phyloP scores from a whole-genome alignment of 2,329 filamentous ascomycete species.

The Monosporascus sp. region DNA sequence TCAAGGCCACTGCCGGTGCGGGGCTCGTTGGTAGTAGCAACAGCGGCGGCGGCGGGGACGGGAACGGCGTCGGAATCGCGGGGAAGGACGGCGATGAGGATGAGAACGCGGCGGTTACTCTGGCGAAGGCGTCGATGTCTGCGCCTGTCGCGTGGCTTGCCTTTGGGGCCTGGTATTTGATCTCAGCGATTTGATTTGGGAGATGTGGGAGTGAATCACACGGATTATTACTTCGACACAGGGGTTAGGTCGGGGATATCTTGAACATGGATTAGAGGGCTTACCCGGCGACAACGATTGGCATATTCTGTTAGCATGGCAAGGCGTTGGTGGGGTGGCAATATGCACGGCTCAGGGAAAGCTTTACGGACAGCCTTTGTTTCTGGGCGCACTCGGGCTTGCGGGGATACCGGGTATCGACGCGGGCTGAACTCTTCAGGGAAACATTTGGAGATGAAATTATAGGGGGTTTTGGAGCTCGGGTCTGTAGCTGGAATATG shows the following conservation, averaged over 20 bases:
- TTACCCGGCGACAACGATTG: not conserved
- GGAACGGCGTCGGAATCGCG: constrained; percentile 9
- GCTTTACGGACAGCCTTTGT: not conserved
- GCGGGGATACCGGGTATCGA: no score
- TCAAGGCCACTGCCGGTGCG: constrained; percentile 43
- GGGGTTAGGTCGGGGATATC: no score
- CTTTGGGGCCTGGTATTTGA: constrained; percentile 9
- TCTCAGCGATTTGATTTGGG: constrained; percentile 9
- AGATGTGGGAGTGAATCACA: not conserved
- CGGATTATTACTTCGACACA: not conserved
- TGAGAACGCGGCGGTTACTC: constrained; percentile 4
- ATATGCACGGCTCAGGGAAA: no score
- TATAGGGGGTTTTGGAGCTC: no score
- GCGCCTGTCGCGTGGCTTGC: constrained; percentile 10
- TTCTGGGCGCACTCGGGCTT: not conserved
- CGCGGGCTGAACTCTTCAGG: no score
- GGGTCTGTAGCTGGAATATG: no score
- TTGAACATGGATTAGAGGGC: no score
- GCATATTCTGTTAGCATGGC: not conserved
- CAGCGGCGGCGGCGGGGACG: constrained; percentile 4
- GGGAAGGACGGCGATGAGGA: constrained; percentile 4
- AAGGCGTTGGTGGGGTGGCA: not conserved
- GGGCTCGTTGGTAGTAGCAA: constrained; percentile 6
- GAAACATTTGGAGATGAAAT: no score
- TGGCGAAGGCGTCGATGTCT: constrained; percentile 1